These are phyloP conservation scores for Chernovozyma sophiae-reginae DNA, from an alignment of 1,139 yeast genomes.

Conservation along the genomic window DNA sequence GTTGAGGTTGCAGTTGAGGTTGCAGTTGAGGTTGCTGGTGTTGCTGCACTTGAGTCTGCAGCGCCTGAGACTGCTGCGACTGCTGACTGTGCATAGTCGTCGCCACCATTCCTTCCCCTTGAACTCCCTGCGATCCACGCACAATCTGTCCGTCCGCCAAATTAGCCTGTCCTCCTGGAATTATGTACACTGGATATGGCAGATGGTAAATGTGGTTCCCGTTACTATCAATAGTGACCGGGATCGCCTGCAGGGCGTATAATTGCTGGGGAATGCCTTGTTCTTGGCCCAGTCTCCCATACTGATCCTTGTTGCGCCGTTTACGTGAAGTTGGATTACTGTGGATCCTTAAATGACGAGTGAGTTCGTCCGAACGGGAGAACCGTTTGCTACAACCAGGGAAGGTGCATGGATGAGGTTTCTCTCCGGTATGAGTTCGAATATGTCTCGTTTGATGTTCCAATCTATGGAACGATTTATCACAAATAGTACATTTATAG, in stretches of 20 bases:
- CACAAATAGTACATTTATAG: slow-evolving; percentile 57
- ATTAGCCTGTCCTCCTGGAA: no score
- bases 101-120: no score
- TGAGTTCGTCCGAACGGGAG: slow-evolving; percentile 64
- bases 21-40: neutral
- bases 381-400: slow-evolving; percentile 67
- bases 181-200: slow-evolving; percentile 34
- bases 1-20: neutral
- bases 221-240: slow-evolving; percentile 31
- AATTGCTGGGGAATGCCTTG: slow-evolving; percentile 9
- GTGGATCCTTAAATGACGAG: slow-evolving; percentile 64
- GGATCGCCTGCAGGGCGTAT: slow-evolving; percentile 15
- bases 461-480: slow-evolving; percentile 57
- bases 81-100: no score
- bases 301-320: slow-evolving; percentile 22
- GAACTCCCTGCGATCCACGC: slow-evolving; percentile 1
- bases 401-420: slow-evolving; percentile 69
- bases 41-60: no score
- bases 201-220: slow-evolving; percentile 34
- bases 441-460: slow-evolving; percentile 73
- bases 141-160: neutral
- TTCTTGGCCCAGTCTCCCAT: slow-evolving; percentile 3
- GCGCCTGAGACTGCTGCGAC: no score
- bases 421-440: slow-evolving; percentile 68
- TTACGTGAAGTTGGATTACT: slow-evolving; percentile 48